These are phyloP conservation scores for Angomonas deanei DNA, from an alignment of 208 protist genomes.

Conservation along the genomic window DNA sequence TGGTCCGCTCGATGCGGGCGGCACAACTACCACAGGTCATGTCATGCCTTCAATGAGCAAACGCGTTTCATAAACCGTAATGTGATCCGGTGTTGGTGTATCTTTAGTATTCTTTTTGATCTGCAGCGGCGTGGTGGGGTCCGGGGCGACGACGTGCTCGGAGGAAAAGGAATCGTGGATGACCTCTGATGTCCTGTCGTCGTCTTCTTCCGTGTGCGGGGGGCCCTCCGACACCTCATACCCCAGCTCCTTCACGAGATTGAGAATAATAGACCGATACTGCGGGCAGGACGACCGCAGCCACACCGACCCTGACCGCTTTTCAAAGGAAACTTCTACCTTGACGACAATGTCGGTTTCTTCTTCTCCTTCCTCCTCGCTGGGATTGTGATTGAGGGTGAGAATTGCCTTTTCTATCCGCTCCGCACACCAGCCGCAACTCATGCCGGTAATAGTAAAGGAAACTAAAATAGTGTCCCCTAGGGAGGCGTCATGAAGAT, in stretches of 20 bases:
- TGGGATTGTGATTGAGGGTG: not conserved
- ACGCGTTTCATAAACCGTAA: not conserved
- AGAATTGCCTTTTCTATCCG: not conserved
- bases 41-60: not conserved
- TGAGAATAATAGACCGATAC: not conserved
- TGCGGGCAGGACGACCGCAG: not conserved
- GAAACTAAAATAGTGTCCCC: not conserved
- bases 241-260: slow-evolving; percentile 9
- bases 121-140: not conserved
- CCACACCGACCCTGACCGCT: slow-evolving; percentile 9
- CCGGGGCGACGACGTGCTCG: no score
- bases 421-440: not conserved
- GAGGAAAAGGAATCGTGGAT: no score
- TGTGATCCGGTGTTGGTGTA: not conserved
- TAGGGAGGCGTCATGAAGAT: not conserved
- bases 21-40: not conserved
- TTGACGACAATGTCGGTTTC: slow-evolving; percentile 15
- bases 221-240: slow-evolving; percentile 11
- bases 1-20: not conserved
- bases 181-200: not conserved
- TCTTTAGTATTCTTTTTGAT: not conserved
- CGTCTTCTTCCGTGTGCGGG: not conserved
- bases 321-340: slow-evolving; percentile 32
- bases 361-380: not conserved
- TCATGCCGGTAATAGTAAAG: not conserved